Conservation (phyloP, 2,329 filamentous ascomycete genomes). For the Passalora sequoiae region DNA sequence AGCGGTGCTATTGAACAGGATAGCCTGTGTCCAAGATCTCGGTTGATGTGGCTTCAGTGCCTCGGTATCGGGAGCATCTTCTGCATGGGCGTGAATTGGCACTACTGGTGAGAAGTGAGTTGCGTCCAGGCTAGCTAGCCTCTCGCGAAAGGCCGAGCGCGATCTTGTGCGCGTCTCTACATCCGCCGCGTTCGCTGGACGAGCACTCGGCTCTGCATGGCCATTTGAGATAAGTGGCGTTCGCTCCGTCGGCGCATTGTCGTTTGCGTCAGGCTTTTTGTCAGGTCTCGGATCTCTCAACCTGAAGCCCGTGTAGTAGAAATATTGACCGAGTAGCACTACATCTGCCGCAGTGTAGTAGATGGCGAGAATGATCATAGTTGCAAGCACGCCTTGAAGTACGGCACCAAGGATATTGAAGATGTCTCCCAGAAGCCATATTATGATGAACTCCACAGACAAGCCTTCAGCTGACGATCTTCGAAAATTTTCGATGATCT, state of each 20-base stretch:
- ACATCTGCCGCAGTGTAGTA: slow-evolving; percentile 77
- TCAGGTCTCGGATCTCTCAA: slow-evolving; percentile 67
- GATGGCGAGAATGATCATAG: slow-evolving; percentile 59
- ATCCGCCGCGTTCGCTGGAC: slow-evolving; percentile 24
- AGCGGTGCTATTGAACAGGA: slow-evolving; percentile 68
- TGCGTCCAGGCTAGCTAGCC: slow-evolving; percentile 55
- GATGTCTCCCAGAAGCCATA: slow-evolving; percentile 89
- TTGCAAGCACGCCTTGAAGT: slow-evolving; percentile 84
- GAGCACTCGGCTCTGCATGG: slow-evolving; percentile 10
- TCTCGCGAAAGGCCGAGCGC: slow-evolving; percentile 42
- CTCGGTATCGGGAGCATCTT: slow-evolving; percentile 29
- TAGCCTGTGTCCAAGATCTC: slow-evolving; percentile 42
- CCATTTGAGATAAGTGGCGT: slow-evolving; percentile 34
- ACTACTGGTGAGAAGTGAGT: slow-evolving; percentile 75
- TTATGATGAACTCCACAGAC: slow-evolving; percentile 83
- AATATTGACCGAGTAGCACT: slow-evolving; percentile 81
- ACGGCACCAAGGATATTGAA: slow-evolving; percentile 95
- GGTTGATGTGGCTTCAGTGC: slow-evolving; percentile 38
- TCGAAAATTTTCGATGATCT: slow-evolving; percentile 92
- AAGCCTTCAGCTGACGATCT: slow-evolving; percentile 79
- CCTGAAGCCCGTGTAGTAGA: slow-evolving; percentile 85
- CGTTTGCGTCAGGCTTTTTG: slow-evolving; percentile 20
- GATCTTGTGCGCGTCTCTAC: slow-evolving; percentile 28
- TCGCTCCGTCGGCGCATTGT: slow-evolving; percentile 30
- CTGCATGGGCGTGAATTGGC: slow-evolving; percentile 60